Base-by-base conservation (phyloP, 495 filamentous ascomycete genomes). In the Rhypophila decipiens region DNA sequence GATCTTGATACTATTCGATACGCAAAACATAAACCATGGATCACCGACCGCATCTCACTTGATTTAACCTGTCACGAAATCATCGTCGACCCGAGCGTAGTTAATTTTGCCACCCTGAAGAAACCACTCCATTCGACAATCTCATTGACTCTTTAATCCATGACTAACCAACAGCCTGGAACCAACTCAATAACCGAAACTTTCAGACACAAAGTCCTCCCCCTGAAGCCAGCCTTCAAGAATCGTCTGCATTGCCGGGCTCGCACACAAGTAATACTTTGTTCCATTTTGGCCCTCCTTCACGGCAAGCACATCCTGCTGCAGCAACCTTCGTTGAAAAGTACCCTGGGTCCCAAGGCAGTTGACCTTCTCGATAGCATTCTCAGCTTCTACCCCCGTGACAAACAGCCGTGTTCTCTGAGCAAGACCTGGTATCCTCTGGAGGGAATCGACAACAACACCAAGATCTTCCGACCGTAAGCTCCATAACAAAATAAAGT, bases 101-200 rank as follows among this genome's bases (percentile, higher is more conserved):
- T n/a, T n/a, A n/a, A n/a, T n/a, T n/a, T n/a, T n/a, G n/a, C n/a
- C n/a, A n/a, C n/a, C n/a, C n/a, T n/a, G n/a, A n/a, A n/a, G n/a
- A n/a, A n/a, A n/a, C n/a, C n/a, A n/a, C n/a, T n/a, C n/a, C n/a
- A n/a, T n/a, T n/a, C n/a, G n/a, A n/a, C n/a, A n/a, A n/a, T n/a
- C n/a, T n/a, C n/a, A n/a, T n/a, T n/a, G n/a, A n/a, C n/a, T n/a
- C n/a, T n/a, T n/a, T n/a, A n/a, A n/a, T n/a, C n/a, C n/a, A n/a
- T n/a, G n/a, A n/a, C n/a, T n/a, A n/a, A n/a, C n/a, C n/a, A n/a
- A n/a, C n/a, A n/a, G n/a, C n/a, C n/a, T n/a, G n/a, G n/a, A n/a
- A n/a, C n/a, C n/a, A n/a, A n/a, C n/a, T 71, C 57, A 87, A 63
- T 82, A 90, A 39, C 76, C 74, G 57, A 90, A 90, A 64, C 83